Evolutionary conservation across 148 eudicot genomes (phyloP), one percentile per base, ranked within the genome.

Genomic region (Vaccinium macrocarpon): DNA sequence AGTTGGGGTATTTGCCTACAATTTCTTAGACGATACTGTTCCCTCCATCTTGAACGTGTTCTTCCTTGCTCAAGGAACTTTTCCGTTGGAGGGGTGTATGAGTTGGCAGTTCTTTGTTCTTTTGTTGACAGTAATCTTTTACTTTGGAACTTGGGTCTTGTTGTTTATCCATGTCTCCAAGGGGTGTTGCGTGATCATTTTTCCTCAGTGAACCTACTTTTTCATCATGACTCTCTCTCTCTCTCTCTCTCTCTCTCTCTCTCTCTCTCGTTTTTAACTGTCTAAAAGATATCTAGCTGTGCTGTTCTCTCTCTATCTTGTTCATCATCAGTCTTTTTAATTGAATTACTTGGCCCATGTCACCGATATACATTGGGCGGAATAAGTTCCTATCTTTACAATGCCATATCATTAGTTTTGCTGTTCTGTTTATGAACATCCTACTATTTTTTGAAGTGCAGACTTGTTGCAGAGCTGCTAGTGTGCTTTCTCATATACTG

Each of bases 401-500:
- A 25, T 2, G 35, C 10, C 52, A 18, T 51, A 68, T 51, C 23
- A 11, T 35, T 18, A 83, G 55, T 55, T 52, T 76, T 49, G 21
- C 27, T 86, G 55, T 18, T 83, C 68, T 66, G 61, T 82, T 56
- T 80, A n/a, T 74, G 72, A 59, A 46, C 81, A 48, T 49, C 38
- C 42, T 79, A 66, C 53, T 51, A 56, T 78, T 64, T 80, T 73
- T 84, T 79, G 81, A 80, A 70, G 49, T 88, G 87, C 93, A 95
- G 98, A 92, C 90, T 77, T 92, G 96, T 87, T 88, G 94, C 83
- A 89, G 98, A 78, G 96, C 96, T 88, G 98, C 98, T 62, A 93
- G 97, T 89, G 93, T 95, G 76, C 92, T 93, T 68, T 90, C 98
- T 82, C 91, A 93, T 88, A 80, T 93, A 51, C 84, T 95, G 89